phyloP scores from a whole-genome alignment of 148 eudicot genomes.

The Euryodendron excelsum region DNA sequence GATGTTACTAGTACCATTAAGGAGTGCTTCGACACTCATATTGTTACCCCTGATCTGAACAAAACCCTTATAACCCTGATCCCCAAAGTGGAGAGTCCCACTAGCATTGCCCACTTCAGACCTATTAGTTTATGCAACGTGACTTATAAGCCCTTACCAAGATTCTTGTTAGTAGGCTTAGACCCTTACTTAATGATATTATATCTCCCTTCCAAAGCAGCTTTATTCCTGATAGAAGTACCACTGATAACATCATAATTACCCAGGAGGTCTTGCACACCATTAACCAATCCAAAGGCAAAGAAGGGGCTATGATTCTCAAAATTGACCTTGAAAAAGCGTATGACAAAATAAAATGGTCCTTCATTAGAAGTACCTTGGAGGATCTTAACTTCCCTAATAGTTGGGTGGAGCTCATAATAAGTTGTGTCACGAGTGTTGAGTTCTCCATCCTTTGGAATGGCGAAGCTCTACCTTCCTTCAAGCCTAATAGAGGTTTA shows the following conservation, averaged over 20 bases:
- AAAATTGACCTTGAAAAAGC: constrained; percentile 3
- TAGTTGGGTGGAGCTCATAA: not conserved
- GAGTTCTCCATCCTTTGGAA: not conserved
- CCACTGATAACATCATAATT: not conserved
- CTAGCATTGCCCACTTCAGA: not conserved
- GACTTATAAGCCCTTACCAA: not conserved
- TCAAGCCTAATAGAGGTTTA: not conserved
- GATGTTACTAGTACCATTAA: too few relatives aligned
- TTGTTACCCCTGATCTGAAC: not conserved
- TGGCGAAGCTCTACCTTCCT: not conserved
- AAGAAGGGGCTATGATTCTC: not conserved
- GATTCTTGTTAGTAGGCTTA: not conserved
- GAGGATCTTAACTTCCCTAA: not conserved
- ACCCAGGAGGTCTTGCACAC: not conserved
- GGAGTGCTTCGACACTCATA: not conserved
- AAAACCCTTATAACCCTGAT: not conserved
- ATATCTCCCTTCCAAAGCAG: not conserved
- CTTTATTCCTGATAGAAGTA: not conserved
- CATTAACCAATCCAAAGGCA: not conserved
- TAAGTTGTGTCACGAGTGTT: not conserved
- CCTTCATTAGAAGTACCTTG: not conserved
- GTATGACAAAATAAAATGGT: not conserved
- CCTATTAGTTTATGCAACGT: not conserved
- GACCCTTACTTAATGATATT: not conserved
- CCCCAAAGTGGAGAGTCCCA: not conserved